Percentiles rank a stretch among this genome's conserved stretches.
These are phyloP conservation scores for Rostrohypoxylon terebratum DNA, from an alignment of 495 filamentous ascomycete species.

Conservation along the genomic window DNA sequence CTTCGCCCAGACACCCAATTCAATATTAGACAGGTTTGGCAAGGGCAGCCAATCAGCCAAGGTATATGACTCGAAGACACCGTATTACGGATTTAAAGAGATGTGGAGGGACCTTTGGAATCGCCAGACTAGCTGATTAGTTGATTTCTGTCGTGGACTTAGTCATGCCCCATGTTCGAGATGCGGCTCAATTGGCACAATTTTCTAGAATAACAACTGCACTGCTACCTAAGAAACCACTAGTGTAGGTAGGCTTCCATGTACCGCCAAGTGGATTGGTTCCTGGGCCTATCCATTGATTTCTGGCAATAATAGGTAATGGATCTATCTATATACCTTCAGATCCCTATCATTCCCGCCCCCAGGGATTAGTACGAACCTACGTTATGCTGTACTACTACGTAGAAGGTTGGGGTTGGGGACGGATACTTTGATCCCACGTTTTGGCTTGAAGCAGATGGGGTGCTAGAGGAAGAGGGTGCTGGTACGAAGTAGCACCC, in stretches of 20 bases:
- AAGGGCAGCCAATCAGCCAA: conserved; percentile 62
- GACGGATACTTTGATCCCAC: background rate
- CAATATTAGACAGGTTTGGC: conserved; percentile 58
- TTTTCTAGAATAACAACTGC: background rate
- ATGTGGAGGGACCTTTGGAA: conserved; percentile 85
- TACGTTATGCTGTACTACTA: too few relatives aligned
- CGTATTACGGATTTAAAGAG: conserved; percentile 85
- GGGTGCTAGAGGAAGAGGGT: too few relatives aligned
- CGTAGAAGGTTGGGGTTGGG: background rate
- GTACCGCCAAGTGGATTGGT: background rate
- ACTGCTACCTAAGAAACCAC: background rate
- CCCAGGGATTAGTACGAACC: background rate
- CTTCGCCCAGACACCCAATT: conserved; percentile 43
- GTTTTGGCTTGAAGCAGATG: background rate
- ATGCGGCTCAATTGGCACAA: background rate
- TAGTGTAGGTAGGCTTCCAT: background rate
- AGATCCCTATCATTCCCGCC: background rate
- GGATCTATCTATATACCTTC: background rate
- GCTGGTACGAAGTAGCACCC: too few relatives aligned
- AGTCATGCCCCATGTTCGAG: background rate
- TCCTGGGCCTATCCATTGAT: background rate
- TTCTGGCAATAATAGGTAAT: background rate
- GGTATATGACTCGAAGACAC: conserved; percentile 77
- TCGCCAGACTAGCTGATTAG: conserved; percentile 17
- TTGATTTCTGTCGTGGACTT: background rate